phyloP scores from a whole-genome alignment of 768 basidiomycete genomes.

The Mycena galopus region DNA sequence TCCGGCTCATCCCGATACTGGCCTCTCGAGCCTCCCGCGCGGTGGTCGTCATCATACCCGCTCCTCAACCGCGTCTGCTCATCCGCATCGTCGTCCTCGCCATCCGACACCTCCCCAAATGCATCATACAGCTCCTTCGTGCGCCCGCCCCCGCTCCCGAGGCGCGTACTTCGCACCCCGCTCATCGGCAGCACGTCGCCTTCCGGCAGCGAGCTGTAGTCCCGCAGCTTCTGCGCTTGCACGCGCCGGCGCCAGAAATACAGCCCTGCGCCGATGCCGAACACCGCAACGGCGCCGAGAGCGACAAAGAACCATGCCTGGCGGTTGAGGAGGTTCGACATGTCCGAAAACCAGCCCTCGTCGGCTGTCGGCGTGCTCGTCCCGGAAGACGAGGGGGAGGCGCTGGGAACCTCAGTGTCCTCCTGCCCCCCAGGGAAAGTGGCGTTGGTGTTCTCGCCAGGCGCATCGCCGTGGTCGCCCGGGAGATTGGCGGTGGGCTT shows the following conservation, averaged over 20 bases:
- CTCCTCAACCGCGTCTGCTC: constrained; percentile 76
- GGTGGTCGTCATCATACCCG: constrained; percentile 76
- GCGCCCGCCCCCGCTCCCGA: constrained; percentile 54
- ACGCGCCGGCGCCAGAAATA: constrained; percentile 86
- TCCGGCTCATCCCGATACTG: constrained; percentile 72
- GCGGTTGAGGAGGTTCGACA: constrained; percentile 77
- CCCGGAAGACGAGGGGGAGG: constrained; percentile 43
- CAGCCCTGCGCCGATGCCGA: constrained; percentile 73
- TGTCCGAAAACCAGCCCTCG: constrained; percentile 87
- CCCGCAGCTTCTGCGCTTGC: constrained; percentile 48
- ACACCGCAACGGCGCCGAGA: constrained; percentile 81
- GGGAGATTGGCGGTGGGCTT: constrained; percentile 93
- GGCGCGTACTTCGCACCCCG: constrained; percentile 61
- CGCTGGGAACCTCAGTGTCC: constrained; percentile 40
- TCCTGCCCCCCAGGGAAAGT: constrained; percentile 63
- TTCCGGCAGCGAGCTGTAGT: constrained; percentile 71
- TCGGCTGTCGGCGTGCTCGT: constrained; percentile 73
- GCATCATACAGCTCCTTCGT: constrained; percentile 97
- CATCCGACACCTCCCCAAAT: constrained; percentile 91
- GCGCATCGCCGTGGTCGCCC: constrained; percentile 83
- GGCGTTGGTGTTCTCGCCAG: constrained; percentile 85
- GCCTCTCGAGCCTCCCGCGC: constrained; percentile 46
- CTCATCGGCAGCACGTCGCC: constrained; percentile 86
- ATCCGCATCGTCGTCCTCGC: constrained; percentile 81
- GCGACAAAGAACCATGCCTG: constrained; percentile 94